A percentile compares a stretch with the other conserved stretches of the same genome.
Conservation (phyloP, 2,329 filamentous ascomycete species). For the Sclerotinia minor region DNA sequence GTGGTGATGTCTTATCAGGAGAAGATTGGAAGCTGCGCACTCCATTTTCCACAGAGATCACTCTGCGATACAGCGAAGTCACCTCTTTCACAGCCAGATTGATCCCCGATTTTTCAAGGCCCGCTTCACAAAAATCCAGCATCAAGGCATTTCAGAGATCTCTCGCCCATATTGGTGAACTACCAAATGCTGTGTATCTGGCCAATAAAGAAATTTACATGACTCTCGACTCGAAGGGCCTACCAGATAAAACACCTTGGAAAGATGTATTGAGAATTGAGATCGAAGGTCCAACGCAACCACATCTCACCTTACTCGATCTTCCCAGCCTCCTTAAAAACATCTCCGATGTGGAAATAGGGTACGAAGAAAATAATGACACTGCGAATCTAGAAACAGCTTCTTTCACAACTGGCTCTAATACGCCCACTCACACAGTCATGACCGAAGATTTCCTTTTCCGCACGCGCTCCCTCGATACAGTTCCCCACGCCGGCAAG, state of each 20-base stretch:
- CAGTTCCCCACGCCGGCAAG: slow-evolving; percentile 5
- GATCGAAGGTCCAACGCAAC: slow-evolving; percentile 16
- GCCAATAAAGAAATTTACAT: neutral
- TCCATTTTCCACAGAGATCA: slow-evolving; percentile 18
- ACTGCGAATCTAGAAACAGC: neutral
- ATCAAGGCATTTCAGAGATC: slow-evolving; percentile 15
- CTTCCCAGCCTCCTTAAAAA: slow-evolving; percentile 19
- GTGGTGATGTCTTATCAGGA: neutral
- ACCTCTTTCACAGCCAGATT: slow-evolving; percentile 14
- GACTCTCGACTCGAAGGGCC: neutral
- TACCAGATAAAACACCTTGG: neutral
- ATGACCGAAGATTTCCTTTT: slow-evolving; percentile 5
- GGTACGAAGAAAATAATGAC: neutral
- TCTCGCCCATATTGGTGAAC: neutral
- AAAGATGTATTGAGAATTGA: slow-evolving; percentile 24
- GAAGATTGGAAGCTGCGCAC: neutral
- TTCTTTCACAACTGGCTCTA: neutral
- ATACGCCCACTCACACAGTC: slow-evolving; percentile 9
- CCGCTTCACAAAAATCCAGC: neutral
- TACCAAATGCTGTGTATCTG: neutral
- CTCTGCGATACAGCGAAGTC: slow-evolving; percentile 11
- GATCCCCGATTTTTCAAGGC: slow-evolving; percentile 18
- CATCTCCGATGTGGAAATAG: neutral
- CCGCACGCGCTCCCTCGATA: neutral
- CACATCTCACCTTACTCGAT: slow-evolving; percentile 21